Evolutionary conservation across 2,329 filamentous ascomycete genomes (phyloP), one percentile per base, ranked within the genome.

Genomic region (Aspergillus cejpii): DNA sequence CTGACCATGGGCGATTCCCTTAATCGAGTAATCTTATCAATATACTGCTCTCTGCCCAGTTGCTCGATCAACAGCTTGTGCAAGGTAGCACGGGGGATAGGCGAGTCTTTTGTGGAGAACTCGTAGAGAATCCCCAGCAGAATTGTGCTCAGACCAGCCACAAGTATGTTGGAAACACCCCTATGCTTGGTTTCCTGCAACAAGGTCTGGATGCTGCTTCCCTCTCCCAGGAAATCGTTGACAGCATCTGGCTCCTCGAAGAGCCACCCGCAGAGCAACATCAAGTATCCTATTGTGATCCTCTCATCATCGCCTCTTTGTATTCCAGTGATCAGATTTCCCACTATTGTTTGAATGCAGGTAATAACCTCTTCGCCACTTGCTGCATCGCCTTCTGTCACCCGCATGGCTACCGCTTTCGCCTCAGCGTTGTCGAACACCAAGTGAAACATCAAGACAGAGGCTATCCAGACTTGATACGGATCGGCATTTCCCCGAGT

Each of bases 31-130:
- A 98, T 76, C 50, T 83, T 83, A 64, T 94, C 85, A 44, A 94
- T 80, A 61, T 95, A 98, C 57, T 84, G 83, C 56, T 95, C 89
- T 54, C 90, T 82, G 29, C 89, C 87, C 57, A 97, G 77, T 46
- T 84, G 81, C 36, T 84, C 81, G 21, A 80, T 75, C 27, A 98
- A 73, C 21, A 96, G 78, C 19, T 85, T 81, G 58, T 94, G 86
- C 36, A 98, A 71, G 7, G 85, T 90, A 19, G 81, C 76, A 49
- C 92, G 79, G 5, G 91, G 80, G 41, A 98, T 84, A 0, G 92
- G 88, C 0, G 91, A 97, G 66, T 98, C 92, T 62, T 94, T 95
- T 0, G 91, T 96, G 7, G 91, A 97, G 60, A 97, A 98, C 60
- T 98, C 92, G 63, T 97, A 98, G 3, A 92, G 77, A 15, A 94